These are phyloP conservation scores for Trematosphaeria pertusa DNA, from an alignment of 2,329 filamentous ascomycete genomes.

Conservation along the genomic window DNA sequence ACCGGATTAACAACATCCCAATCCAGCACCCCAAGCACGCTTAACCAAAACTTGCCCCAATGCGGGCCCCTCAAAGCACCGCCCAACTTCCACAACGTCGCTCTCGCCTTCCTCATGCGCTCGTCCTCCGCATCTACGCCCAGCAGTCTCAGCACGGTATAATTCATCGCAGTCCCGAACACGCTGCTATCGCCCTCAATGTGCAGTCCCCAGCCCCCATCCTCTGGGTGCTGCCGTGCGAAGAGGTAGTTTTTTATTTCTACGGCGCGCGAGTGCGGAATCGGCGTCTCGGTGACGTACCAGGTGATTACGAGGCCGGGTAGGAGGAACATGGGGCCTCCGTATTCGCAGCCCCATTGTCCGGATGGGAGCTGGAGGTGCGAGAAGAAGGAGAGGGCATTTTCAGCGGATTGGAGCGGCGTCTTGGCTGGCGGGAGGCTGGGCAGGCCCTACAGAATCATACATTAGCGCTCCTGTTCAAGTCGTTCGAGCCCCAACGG, in stretches of 20 bases:
- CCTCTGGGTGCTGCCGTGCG: conserved; percentile 80
- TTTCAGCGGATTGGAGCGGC: conserved; percentile 78
- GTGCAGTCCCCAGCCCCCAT: conserved; percentile 97
- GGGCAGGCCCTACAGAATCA: conserved; percentile 70
- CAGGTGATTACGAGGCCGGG: conserved; percentile 85
- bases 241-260: conserved; percentile 95
- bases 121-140: conserved; percentile 85
- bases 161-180: conserved; percentile 90
- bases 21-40: conserved; percentile 77
- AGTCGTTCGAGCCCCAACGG: too few relatives aligned
- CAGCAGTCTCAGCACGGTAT: conserved; percentile 78
- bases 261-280: conserved; percentile 78
- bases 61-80: conserved; percentile 85
- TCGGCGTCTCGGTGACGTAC: conserved; percentile 87
- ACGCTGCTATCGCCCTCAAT: conserved; percentile 93
- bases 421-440: conserved; percentile 72
- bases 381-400: conserved; percentile 88
- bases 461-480: conserved; percentile 1
- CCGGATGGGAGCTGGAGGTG: conserved; percentile 86
- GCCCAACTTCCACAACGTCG: conserved; percentile 81
- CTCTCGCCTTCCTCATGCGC: conserved; percentile 83
- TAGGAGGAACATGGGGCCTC: conserved; percentile 94
- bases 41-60: conserved; percentile 97
- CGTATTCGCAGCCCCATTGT: conserved; percentile 97
- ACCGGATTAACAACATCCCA: conserved; percentile 97